Evolutionary conservation across 2,329 filamentous ascomycete species (phyloP).

Genomic region (Nemania serpens): DNA sequence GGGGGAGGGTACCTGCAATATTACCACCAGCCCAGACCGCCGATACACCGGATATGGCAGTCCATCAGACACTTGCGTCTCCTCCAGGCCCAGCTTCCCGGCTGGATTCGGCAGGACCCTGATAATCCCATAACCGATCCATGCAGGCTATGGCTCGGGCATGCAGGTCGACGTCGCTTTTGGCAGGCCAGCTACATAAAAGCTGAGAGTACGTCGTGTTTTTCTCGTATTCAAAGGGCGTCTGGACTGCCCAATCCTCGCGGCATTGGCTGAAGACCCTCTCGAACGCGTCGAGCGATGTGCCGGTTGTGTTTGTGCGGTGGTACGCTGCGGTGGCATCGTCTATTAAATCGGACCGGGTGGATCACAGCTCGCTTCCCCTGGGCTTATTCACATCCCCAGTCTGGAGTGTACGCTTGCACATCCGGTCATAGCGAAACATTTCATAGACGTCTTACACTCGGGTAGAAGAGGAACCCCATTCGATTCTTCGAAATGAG

Average conservation of each 20-base stretch:
- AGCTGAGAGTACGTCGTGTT: not conserved
- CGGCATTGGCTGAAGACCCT: not conserved
- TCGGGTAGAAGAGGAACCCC: too few relatives aligned
- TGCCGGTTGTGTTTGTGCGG: not conserved
- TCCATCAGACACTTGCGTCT: not conserved
- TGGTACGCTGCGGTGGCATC: not conserved
- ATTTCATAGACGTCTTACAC: not conserved
- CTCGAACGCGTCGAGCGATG: not conserved
- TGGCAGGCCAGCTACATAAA: constrained; percentile 1
- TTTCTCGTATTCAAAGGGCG: constrained; percentile 3
- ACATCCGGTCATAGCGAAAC: not conserved
- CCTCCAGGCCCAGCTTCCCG: not conserved
- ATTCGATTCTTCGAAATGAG: not conserved
- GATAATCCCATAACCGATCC: constrained; percentile 1
- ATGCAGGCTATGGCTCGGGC: constrained; percentile 8
- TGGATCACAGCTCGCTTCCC: not conserved
- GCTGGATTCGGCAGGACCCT: constrained; percentile 16
- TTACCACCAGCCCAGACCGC: not conserved
- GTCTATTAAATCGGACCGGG: not conserved
- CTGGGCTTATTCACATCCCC: too few relatives aligned
- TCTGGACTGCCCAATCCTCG: not conserved
- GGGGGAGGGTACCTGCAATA: constrained; percentile 11
- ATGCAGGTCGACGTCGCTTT: constrained; percentile 13
- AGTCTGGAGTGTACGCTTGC: too few relatives aligned
- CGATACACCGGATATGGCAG: not conserved